A percentile compares a stretch with the other conserved stretches of the same genome.
Evolutionary conservation across 768 basidiomycete genomes (phyloP).

Genomic region (Kwoniella botswanensis): DNA sequence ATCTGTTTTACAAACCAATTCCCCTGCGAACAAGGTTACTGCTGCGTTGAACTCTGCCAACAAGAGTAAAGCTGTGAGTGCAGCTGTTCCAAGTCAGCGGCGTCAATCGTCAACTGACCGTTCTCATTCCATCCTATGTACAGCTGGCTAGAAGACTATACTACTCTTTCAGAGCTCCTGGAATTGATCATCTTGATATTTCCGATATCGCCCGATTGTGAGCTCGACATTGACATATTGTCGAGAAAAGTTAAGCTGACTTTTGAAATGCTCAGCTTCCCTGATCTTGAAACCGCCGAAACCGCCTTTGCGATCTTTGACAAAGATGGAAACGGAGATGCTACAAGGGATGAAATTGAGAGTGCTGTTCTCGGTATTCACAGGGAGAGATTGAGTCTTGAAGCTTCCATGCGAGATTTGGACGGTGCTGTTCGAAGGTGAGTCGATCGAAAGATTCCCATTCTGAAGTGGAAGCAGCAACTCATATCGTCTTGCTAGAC

Average conservation of each 20-base stretch:
- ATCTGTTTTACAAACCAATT: conserved; percentile 81
- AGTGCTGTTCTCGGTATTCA: conserved; percentile 70
- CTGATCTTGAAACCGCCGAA: conserved; percentile 67
- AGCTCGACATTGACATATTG: neutral
- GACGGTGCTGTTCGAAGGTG: conserved; percentile 79
- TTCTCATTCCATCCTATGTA: conserved; percentile 54
- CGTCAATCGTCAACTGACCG: neutral
- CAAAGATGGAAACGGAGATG: conserved; percentile 62
- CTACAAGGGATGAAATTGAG: conserved; percentile 68
- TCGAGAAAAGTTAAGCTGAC: neutral
- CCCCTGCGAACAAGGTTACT: conserved; percentile 77
- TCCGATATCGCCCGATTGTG: conserved; percentile 70
- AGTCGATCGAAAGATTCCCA: neutral
- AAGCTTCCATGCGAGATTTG: conserved; percentile 84
- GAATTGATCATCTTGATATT: conserved; percentile 66
- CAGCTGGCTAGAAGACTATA: conserved; percentile 78
- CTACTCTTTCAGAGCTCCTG: conserved; percentile 76
- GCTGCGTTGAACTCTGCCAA: conserved; percentile 78
- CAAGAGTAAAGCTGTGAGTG: conserved; percentile 64
- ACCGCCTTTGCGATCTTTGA: conserved; percentile 61
- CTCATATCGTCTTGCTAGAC: conserved; percentile 52
- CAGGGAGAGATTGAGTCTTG: conserved; percentile 80
- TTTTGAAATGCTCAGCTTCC: conserved; percentile 61
- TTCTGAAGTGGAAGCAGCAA: neutral
- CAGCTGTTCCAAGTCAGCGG: neutral